A percentile compares a stretch with the other conserved stretches of the same genome.
Evolutionary conservation across 1,284 basidiomycete species (phyloP).

Genomic region (Tranzscheliella williamsii): DNA sequence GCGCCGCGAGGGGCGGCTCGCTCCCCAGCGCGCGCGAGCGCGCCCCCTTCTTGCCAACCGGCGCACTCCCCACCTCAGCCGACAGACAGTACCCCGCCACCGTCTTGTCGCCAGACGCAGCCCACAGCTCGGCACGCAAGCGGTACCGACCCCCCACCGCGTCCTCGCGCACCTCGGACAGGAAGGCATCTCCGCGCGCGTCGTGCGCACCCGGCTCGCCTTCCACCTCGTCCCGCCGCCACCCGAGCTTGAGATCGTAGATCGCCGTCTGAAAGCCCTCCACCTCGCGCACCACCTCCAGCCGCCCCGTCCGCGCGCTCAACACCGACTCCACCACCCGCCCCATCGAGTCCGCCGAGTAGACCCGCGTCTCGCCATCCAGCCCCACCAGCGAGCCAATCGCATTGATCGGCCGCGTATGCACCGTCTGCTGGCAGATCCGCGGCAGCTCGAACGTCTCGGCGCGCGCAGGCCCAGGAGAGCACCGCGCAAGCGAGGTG

Average conservation of each 20-base stretch:
- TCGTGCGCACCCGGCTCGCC: not conserved
- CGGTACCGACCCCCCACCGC: constrained; percentile 2
- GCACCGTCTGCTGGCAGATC: constrained; percentile 9
- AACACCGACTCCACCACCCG: constrained; percentile 22
- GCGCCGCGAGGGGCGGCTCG: not conserved
- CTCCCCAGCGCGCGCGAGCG: not conserved
- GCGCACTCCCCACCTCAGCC: too few species aligned
- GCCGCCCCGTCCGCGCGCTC: not conserved
- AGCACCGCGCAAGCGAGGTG: too few species aligned
- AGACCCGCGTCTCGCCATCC: constrained; percentile 8
- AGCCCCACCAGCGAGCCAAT: constrained; percentile 4
- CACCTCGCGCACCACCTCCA: constrained; percentile 18
- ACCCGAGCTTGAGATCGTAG: constrained; percentile 15
- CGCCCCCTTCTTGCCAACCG: too few species aligned
- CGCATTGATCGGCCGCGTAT: constrained; percentile 32
- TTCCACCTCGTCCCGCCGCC: constrained; percentile 7
- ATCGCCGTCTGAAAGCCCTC: constrained; percentile 21
- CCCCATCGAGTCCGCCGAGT: constrained; percentile 41
- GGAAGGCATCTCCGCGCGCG: constrained; percentile 5
- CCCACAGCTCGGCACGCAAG: constrained; percentile 15
- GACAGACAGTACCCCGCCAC: constrained; percentile 12
- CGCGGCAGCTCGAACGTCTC: not conserved
- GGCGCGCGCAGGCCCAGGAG: too few species aligned
- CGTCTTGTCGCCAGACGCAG: constrained; percentile 11
- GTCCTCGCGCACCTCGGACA: constrained; percentile 8